Conservation (phyloP, 1,284 basidiomycete species). For the Boletus holoroseus region DNA sequence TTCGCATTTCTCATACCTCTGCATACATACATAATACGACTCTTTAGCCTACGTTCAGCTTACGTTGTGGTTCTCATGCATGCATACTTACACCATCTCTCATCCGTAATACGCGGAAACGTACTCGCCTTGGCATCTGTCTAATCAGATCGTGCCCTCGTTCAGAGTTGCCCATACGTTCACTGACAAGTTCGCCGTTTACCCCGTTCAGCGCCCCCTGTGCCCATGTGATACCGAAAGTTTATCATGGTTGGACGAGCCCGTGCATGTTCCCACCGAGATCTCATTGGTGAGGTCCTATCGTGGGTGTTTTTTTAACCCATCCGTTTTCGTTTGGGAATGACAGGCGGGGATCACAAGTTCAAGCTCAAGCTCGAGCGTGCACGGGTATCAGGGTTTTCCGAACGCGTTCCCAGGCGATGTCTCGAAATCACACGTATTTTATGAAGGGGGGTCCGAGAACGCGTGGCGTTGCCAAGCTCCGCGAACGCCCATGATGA, state of each 20-base stretch:
- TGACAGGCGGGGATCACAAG: constrained; percentile 7
- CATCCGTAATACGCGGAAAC: background rate
- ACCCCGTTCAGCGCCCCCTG: background rate
- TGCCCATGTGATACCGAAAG: background rate
- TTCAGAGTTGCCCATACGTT: background rate
- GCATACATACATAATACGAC: constrained; percentile 11
- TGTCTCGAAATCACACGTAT: too few species aligned
- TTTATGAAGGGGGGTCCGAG: too few species aligned
- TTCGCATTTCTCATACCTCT: background rate
- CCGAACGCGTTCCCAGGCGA: too few species aligned
- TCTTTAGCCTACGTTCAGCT: background rate
- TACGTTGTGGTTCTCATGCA: constrained; percentile 2
- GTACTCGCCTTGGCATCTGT: background rate
- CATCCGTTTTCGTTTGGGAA: background rate
- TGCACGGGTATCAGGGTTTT: too few species aligned
- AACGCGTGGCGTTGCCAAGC: too few species aligned
- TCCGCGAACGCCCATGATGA: background rate
- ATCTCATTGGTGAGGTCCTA: background rate
- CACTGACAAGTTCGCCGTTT: background rate
- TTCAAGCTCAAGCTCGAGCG: too few species aligned
- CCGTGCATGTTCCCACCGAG: background rate
- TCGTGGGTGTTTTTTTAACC: background rate
- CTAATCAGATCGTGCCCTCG: background rate
- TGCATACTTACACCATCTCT: background rate
- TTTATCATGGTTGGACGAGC: background rate